Base-by-base conservation (phyloP, 2,329 filamentous ascomycete species). In the Penicillium frequentans region DNA sequence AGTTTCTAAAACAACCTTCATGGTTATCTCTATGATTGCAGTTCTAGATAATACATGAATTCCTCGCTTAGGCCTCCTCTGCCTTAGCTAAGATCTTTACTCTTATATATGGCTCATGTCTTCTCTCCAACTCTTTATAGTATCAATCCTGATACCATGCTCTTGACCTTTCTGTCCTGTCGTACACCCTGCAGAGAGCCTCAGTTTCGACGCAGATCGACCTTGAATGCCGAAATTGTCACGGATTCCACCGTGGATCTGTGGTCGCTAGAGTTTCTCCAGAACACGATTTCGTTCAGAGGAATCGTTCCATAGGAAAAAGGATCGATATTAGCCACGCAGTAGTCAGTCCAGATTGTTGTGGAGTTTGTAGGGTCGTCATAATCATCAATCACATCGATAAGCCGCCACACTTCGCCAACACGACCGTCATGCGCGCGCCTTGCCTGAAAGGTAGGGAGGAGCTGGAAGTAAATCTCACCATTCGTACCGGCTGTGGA, bases 241-340 rank as follows among this genome's bases (percentile, higher is more conserved):
- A 75, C 46, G 19, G 51, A 65, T 3, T 65, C 56, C 11, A 61
- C 58, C 47, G 26, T 13, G 16, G 49, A 27, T 1, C 27, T 48
- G 14, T 33, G 24, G 14, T 66, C 58, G 1, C 52, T 24, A 7
- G 44, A 14, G 16, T 14, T 60, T 23, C 66, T 60, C 74, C 74
- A 76, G 49, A 78, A 75, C 0, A 73, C 67, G 5, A 71, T 24
- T 49, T 74, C 73, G 26, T 73, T 75, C 11, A 75, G 35, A 0
- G 71, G 68, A 16, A 68, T 52, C 2, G 66, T 70, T 3, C 64
- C 74, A 59, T 77, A 77, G 21, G 63, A 62, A 2, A 64, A 39
- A 3, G 55, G 57, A 21, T 75, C 72, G 5, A 74, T 59, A 55
- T 76, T 63, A 0, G 64, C 66, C 3, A 67, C 39, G 52, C 75